phyloP scores from a whole-genome alignment of 331 rosid genomes.

The Pyracantha coccinea region DNA sequence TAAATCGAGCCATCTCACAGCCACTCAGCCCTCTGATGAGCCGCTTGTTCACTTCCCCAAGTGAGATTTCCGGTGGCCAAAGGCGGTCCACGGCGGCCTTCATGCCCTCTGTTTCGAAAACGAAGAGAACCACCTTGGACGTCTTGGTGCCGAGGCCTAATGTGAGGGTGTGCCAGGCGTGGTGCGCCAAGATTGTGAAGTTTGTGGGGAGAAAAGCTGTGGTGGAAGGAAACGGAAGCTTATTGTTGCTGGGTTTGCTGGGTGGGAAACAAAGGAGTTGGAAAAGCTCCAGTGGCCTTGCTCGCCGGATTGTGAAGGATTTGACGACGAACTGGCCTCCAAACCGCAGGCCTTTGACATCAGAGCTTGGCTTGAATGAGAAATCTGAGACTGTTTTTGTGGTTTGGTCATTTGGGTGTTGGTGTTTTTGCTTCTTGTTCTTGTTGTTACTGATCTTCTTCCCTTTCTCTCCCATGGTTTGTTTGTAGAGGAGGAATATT shows the following conservation, averaged over 20 bases:
- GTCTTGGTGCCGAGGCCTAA: constrained; percentile 90
- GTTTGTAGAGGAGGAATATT: not conserved
- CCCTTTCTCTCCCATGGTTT: constrained; percentile 61
- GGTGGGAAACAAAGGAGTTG: constrained; percentile 62
- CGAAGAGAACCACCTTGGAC: constrained; percentile 73
- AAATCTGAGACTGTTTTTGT: constrained; percentile 63
- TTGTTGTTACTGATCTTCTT: constrained; percentile 35
- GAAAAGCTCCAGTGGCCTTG: constrained; percentile 65
- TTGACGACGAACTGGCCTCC: constrained; percentile 92
- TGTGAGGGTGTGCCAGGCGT: constrained; percentile 94
- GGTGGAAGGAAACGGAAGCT: constrained; percentile 76
- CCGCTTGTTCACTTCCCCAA: constrained; percentile 79
- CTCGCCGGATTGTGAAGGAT: constrained; percentile 83
- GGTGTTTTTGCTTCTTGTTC: constrained; percentile 82
- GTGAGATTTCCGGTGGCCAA: constrained; percentile 83
- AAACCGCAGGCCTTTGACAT: constrained; percentile 84
- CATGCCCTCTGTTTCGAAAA: constrained; percentile 67
- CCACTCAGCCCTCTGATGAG: constrained; percentile 62
- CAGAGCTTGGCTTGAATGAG: constrained; percentile 78
- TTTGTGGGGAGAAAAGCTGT: constrained; percentile 78
- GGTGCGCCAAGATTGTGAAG: constrained; percentile 95
- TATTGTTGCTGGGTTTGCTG: constrained; percentile 16
- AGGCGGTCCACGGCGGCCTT: constrained; percentile 44
- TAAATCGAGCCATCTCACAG: constrained; percentile 85
- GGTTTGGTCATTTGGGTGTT: constrained; percentile 74